A percentile compares a stretch with the other conserved stretches of the same genome.
Evolutionary conservation across 2,329 filamentous ascomycete genomes (phyloP).

Genomic region (Fusarium mexicanum): DNA sequence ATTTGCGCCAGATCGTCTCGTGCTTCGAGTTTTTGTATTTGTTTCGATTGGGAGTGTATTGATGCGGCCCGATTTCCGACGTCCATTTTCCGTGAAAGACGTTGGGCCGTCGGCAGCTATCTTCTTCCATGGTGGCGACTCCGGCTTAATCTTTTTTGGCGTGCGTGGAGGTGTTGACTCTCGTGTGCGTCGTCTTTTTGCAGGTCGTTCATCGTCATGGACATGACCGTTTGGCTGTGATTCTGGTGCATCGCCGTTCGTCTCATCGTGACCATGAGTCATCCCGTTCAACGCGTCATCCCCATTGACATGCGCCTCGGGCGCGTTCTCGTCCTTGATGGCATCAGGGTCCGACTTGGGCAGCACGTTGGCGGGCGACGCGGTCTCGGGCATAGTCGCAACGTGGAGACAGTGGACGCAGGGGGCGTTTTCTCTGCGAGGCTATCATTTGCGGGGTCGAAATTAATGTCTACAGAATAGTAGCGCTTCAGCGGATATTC

Average conservation of each 20-base stretch:
- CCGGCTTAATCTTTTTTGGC: constrained; percentile 55
- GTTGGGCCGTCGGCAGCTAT: constrained; percentile 87
- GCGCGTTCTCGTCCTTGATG: constrained; percentile 41
- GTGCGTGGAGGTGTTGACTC: constrained; percentile 56
- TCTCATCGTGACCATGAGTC: constrained; percentile 20
- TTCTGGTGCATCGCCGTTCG: constrained; percentile 41
- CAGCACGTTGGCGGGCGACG: constrained; percentile 60
- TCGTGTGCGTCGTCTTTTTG: constrained; percentile 72
- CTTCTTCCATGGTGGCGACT: constrained; percentile 94
- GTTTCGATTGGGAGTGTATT: constrained; percentile 66
- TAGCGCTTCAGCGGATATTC: constrained; percentile 56
- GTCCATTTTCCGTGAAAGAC: constrained; percentile 79
- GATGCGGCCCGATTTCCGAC: constrained; percentile 72
- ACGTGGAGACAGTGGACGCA: constrained; percentile 54
- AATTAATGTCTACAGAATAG: constrained; percentile 65
- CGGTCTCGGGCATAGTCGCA: constrained; percentile 69
- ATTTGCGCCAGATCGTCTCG: constrained; percentile 54
- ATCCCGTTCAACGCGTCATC: constrained; percentile 33
- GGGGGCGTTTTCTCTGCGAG: constrained; percentile 64
- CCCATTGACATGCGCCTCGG: constrained; percentile 19
- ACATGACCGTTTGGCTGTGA: constrained; percentile 52
- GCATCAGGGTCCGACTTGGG: constrained; percentile 45
- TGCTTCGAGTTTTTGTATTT: constrained; percentile 62
- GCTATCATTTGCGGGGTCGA: constrained; percentile 66
- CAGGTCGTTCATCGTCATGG: constrained; percentile 59